Base-by-base conservation (phyloP, 1,284 basidiomycete genomes). In the Fereydounia khargensis region DNA sequence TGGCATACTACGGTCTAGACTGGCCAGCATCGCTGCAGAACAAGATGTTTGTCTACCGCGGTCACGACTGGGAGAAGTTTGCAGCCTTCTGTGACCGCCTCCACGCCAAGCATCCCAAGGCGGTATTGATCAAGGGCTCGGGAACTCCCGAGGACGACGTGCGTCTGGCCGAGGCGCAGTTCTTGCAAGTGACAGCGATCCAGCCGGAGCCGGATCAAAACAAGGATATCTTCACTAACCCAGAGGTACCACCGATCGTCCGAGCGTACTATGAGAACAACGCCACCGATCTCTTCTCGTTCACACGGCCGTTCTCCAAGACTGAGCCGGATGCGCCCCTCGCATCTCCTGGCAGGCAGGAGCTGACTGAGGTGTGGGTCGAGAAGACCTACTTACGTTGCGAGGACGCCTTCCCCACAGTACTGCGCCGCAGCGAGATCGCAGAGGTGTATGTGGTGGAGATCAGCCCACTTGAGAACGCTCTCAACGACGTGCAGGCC, bases 381-480 rank as follows among this genome's bases (percentile, higher is more conserved):
- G 90, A 95, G 74, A 96, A 92, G 80, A 70, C 69, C 14, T 68
- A 60, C 31, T 39, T 72, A 19, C 60, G 65, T 14, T 79, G 78
- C 42, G 89, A 92, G 74, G 89, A 94, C 63, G 82, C 84, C 0
- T 90, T 98, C 77, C 94, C 94, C 0, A 91, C 90, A 0, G 87
- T 97, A 3, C 81, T 97, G 27, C 85, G 88, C 32, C 83, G 94
- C 14, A 91, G 90, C 5, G 91, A 96, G 70, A 84, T 97, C 22
- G 80, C 91, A n/a, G 84, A 83, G 28, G 79, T 85, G 27, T 81
- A 85, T 33, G 79, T 87, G 27, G 79, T 85, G 37, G 87, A 94
- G 74, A 85, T 95, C 40, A 89, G 89, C 5, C 91, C 94, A 0
- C 79, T 96, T 13, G 86, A 91, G 66, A 86, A 83, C 50, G 91